Evolutionary conservation across 352 stramenopile species (phyloP).

Genomic region (Phytophthora cactorum): DNA sequence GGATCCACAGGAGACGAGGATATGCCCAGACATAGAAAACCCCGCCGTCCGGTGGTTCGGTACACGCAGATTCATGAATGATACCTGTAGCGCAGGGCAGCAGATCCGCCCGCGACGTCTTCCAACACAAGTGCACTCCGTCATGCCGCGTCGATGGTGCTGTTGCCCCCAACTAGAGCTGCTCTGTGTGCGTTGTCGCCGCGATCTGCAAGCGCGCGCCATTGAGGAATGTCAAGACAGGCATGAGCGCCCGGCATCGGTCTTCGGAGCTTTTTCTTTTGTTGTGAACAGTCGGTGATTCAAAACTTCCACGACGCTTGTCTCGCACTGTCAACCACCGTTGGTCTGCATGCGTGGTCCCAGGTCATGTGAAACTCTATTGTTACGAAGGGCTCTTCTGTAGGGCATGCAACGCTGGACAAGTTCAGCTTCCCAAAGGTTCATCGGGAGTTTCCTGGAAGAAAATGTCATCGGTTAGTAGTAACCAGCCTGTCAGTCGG

Average conservation of each 20-base stretch:
- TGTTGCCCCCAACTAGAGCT: too few species aligned
- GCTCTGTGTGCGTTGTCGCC: too few species aligned
- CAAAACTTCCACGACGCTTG: constrained; percentile 22
- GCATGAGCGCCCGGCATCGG: background rate
- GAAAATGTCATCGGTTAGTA: constrained; percentile 11
- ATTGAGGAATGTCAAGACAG: background rate
- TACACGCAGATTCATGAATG: background rate
- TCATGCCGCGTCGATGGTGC: constrained; percentile 4
- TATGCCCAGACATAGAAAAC: constrained; percentile 15
- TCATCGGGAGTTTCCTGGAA: constrained; percentile 28
- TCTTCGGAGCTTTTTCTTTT: constrained; percentile 23
- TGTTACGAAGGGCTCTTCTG: constrained; percentile 18
- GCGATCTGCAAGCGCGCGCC: constrained; percentile 10
- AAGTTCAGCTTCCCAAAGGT: too few species aligned
- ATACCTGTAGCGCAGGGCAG: too few species aligned
- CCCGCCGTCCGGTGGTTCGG: background rate
- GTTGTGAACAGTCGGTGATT: constrained; percentile 16
- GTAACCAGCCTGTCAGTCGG: constrained; percentile 11
- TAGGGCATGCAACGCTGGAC: too few species aligned
- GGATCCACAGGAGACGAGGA: too few species aligned
- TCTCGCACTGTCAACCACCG: constrained; percentile 3
- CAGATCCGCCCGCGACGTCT: background rate
- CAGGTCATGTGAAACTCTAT: background rate
- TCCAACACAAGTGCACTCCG: constrained; percentile 5
- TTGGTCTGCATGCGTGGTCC: too few species aligned